Percentiles rank a stretch among this genome's conserved stretches.
phyloP scores from a whole-genome alignment of 176 grass and related monocot genomes.

The Chrysopogon serrulatus region DNA sequence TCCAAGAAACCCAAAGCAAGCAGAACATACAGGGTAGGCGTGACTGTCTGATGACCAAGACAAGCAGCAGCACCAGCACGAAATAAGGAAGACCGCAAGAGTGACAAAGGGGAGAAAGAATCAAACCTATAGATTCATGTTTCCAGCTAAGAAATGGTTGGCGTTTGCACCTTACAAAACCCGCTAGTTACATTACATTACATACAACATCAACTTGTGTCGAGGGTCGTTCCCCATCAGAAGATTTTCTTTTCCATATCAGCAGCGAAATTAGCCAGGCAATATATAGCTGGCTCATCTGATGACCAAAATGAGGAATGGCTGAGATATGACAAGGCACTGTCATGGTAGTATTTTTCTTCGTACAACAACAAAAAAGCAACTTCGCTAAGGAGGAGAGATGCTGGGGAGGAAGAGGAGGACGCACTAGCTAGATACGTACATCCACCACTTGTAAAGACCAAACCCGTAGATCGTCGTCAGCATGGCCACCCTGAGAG shows the following conservation, averaged over 20 bases:
- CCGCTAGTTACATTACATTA: constrained; percentile 30
- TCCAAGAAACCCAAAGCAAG: neutral
- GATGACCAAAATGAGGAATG: constrained; percentile 3
- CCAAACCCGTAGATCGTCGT: constrained; percentile 69
- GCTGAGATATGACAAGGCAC: constrained; percentile 3
- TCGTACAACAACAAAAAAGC: constrained; percentile 25
- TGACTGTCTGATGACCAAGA: neutral
- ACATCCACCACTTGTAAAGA: constrained; percentile 94
- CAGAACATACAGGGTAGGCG: neutral
- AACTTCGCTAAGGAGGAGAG: neutral
- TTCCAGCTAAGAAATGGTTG: constrained; percentile 18
- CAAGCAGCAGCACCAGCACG: neutral
- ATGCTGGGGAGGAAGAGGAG: neutral
- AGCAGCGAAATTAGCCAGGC: constrained; percentile 3
- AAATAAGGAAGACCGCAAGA: neutral
- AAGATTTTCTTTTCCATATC: constrained; percentile 14
- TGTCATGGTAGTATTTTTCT: neutral
- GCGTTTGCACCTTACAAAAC: constrained; percentile 37
- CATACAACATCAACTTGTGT: constrained; percentile 30
- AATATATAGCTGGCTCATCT: constrained; percentile 11
- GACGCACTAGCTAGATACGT: constrained; percentile 65
- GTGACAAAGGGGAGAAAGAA: neutral
- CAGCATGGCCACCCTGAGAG: constrained; percentile 59
- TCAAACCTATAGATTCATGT: neutral
- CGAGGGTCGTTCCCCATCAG: neutral